Conservation (phyloP, 78 protist species). For the Pigoraptor vietnamica region DNA sequence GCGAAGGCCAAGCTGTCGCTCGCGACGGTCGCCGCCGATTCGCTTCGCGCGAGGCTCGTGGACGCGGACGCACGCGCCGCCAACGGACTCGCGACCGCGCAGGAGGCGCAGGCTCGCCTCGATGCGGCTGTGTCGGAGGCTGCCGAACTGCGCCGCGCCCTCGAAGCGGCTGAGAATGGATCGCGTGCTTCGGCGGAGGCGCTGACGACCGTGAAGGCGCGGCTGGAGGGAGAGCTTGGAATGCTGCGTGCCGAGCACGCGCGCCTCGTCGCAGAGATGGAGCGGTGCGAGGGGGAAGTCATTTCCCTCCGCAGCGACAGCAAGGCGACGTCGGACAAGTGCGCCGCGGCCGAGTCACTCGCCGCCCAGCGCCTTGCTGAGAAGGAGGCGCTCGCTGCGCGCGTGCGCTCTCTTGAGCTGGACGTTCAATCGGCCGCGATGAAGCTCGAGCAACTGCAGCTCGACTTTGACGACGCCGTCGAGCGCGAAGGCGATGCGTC, state of each 20-base stretch:
- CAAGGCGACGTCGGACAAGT: not conserved
- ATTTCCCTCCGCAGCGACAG: not conserved
- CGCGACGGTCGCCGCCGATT: not conserved
- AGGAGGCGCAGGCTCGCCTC: not conserved
- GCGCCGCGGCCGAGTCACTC: not conserved
- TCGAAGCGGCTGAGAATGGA: not conserved
- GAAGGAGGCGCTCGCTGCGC: not conserved
- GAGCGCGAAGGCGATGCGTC: not conserved
- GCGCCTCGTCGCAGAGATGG: not conserved
- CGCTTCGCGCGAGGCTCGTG: not conserved
- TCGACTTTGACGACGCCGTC: not conserved
- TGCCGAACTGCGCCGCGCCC: not conserved
- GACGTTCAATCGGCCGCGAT: not conserved
- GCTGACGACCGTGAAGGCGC: not conserved
- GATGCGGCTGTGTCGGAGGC: not conserved
- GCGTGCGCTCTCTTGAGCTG: not conserved
- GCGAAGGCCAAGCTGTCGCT: not conserved
- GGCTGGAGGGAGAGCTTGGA: not conserved
- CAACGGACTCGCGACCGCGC: not conserved
- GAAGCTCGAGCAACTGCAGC: not conserved
- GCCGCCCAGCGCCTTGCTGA: not conserved
- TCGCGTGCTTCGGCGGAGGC: not conserved
- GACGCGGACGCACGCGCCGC: not conserved
- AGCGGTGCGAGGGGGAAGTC: not conserved
- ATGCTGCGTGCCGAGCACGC: not conserved